Evolutionary conservation across 768 basidiomycete genomes (phyloP), one percentile per base, ranked within the genome.

Genomic region (Lactarius vividus): DNA sequence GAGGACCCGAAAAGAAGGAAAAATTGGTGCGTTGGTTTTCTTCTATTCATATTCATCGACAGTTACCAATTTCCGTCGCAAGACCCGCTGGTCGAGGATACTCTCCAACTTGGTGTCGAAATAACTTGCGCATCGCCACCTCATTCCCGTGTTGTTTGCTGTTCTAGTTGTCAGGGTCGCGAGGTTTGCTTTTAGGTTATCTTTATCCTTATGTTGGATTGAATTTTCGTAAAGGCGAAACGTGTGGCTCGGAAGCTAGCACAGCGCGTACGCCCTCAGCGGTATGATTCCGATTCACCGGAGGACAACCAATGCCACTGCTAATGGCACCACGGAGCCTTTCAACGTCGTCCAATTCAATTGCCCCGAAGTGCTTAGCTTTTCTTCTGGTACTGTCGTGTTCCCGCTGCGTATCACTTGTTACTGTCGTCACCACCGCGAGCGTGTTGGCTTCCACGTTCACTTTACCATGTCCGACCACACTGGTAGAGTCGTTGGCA

Each of bases 381-480:
- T 98, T 74, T 88, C 87, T 7, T 81, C 87, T 15, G 97, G 97
- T 26, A 91, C 92, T 23, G 88, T 88, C 29, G 83, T 92, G 23
- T 81, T 99, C n/a, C 96, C 96, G 9, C 86, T 97, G 42, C 86
- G 97, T 55, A 93, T 99, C 67, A 96, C 96, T 8, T 99, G 97
- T 77, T 99, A 99, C 75, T 98, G 97, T 71, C 88, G 96, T 59
- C 97, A 98, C 81, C 96, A 99, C 78, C 89, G 94, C 66, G 97
- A 99, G 79, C 98, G 97, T 78, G 81, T 89, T 42, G 97, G 97
- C 2, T 98, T 98, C 77, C 88, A 90, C 74, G 87, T 98, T 65
- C 88, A 91, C 70, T 90, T 98, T 75, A 86, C 87, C 23, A 84
- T 99, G 81, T 84, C 87, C 74, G 92, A 97, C 71, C 80, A 87